Evolutionary conservation across 1,284 basidiomycete genomes (phyloP).

Genomic region (Meira miltonrushii): DNA sequence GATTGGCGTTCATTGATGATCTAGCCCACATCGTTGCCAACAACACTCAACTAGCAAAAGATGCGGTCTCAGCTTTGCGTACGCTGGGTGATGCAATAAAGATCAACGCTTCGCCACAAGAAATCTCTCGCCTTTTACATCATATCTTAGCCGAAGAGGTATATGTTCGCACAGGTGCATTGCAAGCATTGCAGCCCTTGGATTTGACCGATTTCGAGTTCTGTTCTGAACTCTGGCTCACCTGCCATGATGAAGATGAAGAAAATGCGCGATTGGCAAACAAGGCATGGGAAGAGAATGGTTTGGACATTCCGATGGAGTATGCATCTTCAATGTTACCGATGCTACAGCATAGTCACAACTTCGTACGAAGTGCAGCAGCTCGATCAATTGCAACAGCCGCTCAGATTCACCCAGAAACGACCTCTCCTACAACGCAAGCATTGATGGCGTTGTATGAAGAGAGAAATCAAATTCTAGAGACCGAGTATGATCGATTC

Average conservation of each 20-base stretch:
- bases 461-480: constrained; percentile 79
- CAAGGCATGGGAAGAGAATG: constrained; percentile 93
- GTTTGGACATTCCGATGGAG: constrained; percentile 74
- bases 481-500: constrained; percentile 56
- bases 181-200: constrained; percentile 88
- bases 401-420: constrained; percentile 68
- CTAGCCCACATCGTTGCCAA: constrained; percentile 71
- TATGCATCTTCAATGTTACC: constrained; percentile 65
- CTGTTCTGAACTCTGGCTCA: constrained; percentile 82
- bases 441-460: constrained; percentile 70
- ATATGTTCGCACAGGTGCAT: constrained; percentile 78
- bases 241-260: constrained; percentile 84
- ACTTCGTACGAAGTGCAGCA: constrained; percentile 72
- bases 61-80: constrained; percentile 74
- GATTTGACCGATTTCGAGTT: constrained; percentile 93
- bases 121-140: constrained; percentile 63
- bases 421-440: constrained; percentile 58
- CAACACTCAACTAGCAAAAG: constrained; percentile 78
- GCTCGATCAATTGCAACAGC: constrained; percentile 74
- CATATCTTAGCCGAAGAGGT: constrained; percentile 82
- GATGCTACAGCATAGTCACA: constrained; percentile 73
- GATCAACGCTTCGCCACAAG: constrained; percentile 62
- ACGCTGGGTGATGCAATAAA: constrained; percentile 79
- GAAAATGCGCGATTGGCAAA: constrained; percentile 79
- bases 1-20: constrained; percentile 60